These are phyloP conservation scores for Boletus insuetus DNA, from an alignment of 768 basidiomycete species.

Conservation along the genomic window DNA sequence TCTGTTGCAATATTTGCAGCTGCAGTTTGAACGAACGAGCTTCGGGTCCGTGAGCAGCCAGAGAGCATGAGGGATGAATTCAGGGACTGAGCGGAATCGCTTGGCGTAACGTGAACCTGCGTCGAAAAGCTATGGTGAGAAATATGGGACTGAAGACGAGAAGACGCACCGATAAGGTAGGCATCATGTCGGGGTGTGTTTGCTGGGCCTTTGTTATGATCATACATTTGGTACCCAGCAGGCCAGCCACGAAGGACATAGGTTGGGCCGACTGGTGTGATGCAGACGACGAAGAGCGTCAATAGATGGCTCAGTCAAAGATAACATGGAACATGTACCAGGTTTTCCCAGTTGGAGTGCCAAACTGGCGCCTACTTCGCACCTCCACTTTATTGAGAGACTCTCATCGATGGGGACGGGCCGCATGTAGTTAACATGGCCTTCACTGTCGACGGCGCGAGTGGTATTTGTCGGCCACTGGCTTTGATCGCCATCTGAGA, in stretches of 20 bases:
- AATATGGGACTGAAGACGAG: background rate
- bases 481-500: slow-evolving; percentile 55
- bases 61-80: slow-evolving; percentile 80
- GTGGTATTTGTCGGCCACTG: slow-evolving; percentile 60
- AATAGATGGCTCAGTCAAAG: background rate
- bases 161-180: slow-evolving; percentile 66
- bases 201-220: slow-evolving; percentile 68
- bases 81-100: slow-evolving; percentile 77
- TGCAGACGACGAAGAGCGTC: background rate
- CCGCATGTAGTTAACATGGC: slow-evolving; percentile 72
- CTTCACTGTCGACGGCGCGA: slow-evolving; percentile 51
- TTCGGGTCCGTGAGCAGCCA: slow-evolving; percentile 67
- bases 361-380: slow-evolving; percentile 38
- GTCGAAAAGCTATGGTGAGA: background rate
- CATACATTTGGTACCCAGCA: slow-evolving; percentile 63
- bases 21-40: slow-evolving; percentile 49
- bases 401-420: slow-evolving; percentile 49
- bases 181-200: slow-evolving; percentile 63
- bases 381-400: slow-evolving; percentile 58
- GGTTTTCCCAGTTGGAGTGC: slow-evolving; percentile 47
- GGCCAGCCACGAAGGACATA: slow-evolving; percentile 71
- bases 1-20: slow-evolving; percentile 77
- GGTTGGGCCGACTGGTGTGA: slow-evolving; percentile 34
- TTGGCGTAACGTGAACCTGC: slow-evolving; percentile 42
- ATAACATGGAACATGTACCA: slow-evolving; percentile 37